phyloP scores from a whole-genome alignment of 2,329 filamentous ascomycete species.

The Pestalotiopsis sp. region DNA sequence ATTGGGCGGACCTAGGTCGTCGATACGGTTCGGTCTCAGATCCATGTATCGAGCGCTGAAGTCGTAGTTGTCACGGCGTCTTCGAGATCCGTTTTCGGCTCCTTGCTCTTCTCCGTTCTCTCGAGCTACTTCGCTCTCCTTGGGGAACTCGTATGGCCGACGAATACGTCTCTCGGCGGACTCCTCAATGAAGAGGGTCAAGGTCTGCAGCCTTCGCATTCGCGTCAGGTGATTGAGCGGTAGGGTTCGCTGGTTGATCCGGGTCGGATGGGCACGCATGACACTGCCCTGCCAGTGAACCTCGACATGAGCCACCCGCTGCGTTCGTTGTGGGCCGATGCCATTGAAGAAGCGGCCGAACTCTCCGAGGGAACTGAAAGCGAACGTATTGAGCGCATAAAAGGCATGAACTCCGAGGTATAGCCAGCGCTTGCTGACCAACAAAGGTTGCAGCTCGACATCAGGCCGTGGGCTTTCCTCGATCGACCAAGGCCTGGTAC shows the following conservation, averaged over 20 bases:
- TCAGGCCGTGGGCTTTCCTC: conserved; percentile 36
- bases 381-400: conserved; percentile 52
- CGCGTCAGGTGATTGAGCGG: conserved; percentile 38
- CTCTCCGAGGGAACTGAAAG: conserved; percentile 57
- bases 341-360: conserved; percentile 48
- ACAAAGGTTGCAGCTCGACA: conserved; percentile 38
- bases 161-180: conserved; percentile 13
- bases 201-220: conserved; percentile 40
- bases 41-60: conserved; percentile 17
- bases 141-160: background rate
- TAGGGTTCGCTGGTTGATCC: conserved; percentile 40
- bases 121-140: background rate
- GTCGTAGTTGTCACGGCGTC: conserved; percentile 15
- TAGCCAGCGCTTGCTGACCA: conserved; percentile 43
- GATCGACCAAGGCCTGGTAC: conserved; percentile 33
- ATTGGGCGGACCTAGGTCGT: conserved; percentile 17
- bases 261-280: conserved; percentile 19
- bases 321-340: conserved; percentile 39
- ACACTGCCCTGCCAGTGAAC: conserved; percentile 17
- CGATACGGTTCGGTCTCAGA: conserved; percentile 19
- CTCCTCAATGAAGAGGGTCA: conserved; percentile 40
- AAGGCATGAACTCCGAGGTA: conserved; percentile 46
- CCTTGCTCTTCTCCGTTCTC: background rate
- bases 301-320: conserved; percentile 44
- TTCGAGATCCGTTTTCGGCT: background rate